phyloP scores from a whole-genome alignment of 768 basidiomycete genomes.

The Lactarius sp. region DNA sequence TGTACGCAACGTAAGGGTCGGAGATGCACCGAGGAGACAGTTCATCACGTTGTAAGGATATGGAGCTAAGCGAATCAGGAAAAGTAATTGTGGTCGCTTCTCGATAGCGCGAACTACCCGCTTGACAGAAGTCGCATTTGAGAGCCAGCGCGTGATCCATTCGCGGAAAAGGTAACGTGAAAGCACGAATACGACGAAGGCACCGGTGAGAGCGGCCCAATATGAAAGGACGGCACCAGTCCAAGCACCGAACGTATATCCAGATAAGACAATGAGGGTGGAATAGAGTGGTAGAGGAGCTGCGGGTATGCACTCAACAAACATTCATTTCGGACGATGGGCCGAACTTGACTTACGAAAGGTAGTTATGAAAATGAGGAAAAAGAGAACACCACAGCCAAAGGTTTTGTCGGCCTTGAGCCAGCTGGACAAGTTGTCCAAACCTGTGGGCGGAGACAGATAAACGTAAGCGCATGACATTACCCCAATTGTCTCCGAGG shows the following conservation, averaged over 20 bases:
- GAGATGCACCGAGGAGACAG: conserved; percentile 85
- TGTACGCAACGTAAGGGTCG: conserved; percentile 70
- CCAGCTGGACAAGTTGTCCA: conserved; percentile 79
- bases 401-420: conserved; percentile 64
- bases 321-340: conserved; percentile 22
- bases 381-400: conserved; percentile 77
- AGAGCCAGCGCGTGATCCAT: conserved; percentile 66
- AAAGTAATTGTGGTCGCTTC: conserved; percentile 79
- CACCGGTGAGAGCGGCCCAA: conserved; percentile 77
- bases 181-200: conserved; percentile 74
- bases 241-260: conserved; percentile 86
- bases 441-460: conserved; percentile 42
- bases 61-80: conserved; percentile 88
- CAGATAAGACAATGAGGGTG: conserved; percentile 86
- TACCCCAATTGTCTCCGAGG: conserved; percentile 9
- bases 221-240: conserved; percentile 85
- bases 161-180: conserved; percentile 72
- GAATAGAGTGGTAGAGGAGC: conserved; percentile 91
- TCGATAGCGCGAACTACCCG: conserved; percentile 86
- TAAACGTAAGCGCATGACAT: conserved; percentile 18
- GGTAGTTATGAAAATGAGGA: conserved; percentile 79
- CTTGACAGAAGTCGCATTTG: conserved; percentile 63
- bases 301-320: conserved; percentile 31
- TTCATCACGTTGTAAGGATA: conserved; percentile 96
- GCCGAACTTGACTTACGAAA: conserved; percentile 56